Base-by-base conservation (phyloP, 1,139 yeast species). In the Geotrichum fermentans region DNA sequence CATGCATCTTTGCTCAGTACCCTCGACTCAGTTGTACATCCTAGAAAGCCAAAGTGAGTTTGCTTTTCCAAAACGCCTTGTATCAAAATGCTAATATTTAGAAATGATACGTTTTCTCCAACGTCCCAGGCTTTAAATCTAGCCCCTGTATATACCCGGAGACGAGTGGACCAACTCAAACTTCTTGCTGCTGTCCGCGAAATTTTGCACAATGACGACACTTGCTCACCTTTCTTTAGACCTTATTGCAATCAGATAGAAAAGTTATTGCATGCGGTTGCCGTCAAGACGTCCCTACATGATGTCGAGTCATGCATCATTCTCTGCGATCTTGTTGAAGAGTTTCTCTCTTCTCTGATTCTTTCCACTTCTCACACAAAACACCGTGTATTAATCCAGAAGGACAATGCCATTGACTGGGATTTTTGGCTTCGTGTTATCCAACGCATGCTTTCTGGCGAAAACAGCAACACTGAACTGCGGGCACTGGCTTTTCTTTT, bases 381-480 rank as follows among this genome's bases (percentile, higher is more conserved):
- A 40, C 58, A 59, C 34, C 58, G 60, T 28, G 61, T 60, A 7
- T 54, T 56, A 22, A 56, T 58, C 21, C 58, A 58, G 40, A 56
- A 58, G 33, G 48, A 58, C 7, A 52, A 52, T 24, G 54, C 59
- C 7, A 65, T 85, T 18, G 77, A 83, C 66, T 87, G 95, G 95
- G 72, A 72, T 48, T 86, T 87, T 60, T 87, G 95, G 95, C 63
- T 83, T 10, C 71, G 75, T 50, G 82, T 85, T 21, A 67, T 74
- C 18, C 71, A 77, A 54, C 71, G 78, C 57, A 77, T 85, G 82
- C 64, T 85, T 21, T 62, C 71, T 11, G 78, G 87, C 7, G 81
- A 80, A 47, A 86, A 80, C 61, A 72, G 80, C 52, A 83, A 80
- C 56, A 73, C 78, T 21, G 77, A 83, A 52, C 69, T 83, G 37